Percentiles rank a stretch among this genome's conserved stretches.
phyloP scores from a whole-genome alignment of 257 asterid species.

The Cruciata laevipes region DNA sequence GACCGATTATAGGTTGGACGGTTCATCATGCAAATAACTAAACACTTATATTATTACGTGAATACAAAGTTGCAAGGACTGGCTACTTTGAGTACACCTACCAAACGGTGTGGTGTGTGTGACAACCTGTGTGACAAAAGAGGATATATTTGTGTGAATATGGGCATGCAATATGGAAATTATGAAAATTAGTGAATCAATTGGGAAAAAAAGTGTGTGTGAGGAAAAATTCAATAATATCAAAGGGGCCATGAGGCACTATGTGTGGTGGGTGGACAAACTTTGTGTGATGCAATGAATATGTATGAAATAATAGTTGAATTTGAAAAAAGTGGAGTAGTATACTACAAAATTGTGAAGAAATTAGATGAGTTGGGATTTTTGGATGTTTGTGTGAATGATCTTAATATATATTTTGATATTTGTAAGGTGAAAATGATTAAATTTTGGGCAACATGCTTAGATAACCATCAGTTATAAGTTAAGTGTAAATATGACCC shows the following conservation, averaged over 20 bases:
- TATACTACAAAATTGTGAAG: not conserved
- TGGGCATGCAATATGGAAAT: not conserved
- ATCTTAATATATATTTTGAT: too few relatives aligned
- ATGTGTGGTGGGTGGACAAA: slow-evolving; percentile 13
- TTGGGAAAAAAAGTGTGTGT: not conserved
- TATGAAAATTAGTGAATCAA: not conserved
- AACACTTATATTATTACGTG: not conserved
- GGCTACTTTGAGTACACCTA: not conserved
- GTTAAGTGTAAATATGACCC: too few relatives aligned
- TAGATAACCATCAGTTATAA: too few relatives aligned
- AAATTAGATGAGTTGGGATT: slow-evolving; percentile 1
- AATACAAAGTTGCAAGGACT: not conserved
- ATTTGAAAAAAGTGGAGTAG: not conserved
- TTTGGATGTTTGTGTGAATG: not conserved
- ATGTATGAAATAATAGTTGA: not conserved
- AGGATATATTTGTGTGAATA: not conserved
- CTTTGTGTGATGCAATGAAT: slow-evolving; percentile 5
- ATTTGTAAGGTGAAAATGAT: not conserved
- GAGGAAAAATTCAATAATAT: not conserved
- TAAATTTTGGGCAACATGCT: too few relatives aligned
- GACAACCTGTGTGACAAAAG: not conserved
- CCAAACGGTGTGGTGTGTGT: not conserved
- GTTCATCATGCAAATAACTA: slow-evolving; percentile 4
- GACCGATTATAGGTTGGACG: slow-evolving; percentile 15
- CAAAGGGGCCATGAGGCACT: slow-evolving; percentile 19